These are phyloP conservation scores for Monilinia fructigena DNA, from an alignment of 2,329 filamentous ascomycete genomes.

Conservation along the genomic window DNA sequence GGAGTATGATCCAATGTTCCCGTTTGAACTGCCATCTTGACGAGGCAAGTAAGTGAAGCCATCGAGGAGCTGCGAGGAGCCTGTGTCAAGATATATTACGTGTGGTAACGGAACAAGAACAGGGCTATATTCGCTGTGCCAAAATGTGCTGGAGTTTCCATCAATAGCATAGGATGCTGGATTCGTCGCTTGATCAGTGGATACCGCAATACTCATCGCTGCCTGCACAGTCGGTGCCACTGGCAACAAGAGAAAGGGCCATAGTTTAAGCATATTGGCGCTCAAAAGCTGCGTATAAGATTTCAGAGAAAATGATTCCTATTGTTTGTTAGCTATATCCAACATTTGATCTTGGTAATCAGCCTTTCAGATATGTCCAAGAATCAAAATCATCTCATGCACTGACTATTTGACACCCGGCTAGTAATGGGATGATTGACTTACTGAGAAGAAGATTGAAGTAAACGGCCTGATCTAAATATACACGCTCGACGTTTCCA, in stretches of 20 bases:
- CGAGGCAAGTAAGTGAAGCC: conserved; percentile 40
- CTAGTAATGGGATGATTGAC: background rate
- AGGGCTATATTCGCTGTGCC: conserved; percentile 40
- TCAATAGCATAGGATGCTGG: conserved; percentile 37
- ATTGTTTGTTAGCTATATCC: background rate
- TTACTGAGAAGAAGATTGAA: background rate
- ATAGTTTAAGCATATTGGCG: background rate
- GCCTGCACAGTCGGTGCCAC: background rate
- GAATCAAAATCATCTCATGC: too few species aligned
- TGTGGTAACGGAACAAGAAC: conserved; percentile 37
- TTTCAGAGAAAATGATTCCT: background rate
- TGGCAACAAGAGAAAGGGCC: background rate
- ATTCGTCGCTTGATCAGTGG: background rate
- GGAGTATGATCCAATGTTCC: conserved; percentile 41
- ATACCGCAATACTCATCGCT: background rate
- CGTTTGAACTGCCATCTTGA: conserved; percentile 40
- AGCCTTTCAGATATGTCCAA: too few species aligned
- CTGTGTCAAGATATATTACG: conserved; percentile 41
- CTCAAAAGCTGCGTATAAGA: background rate
- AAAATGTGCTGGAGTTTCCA: conserved; percentile 38
- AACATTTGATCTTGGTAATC: background rate
- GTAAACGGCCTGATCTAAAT: background rate
- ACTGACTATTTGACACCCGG: too few species aligned
- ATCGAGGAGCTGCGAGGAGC: conserved; percentile 37
- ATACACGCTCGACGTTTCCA: background rate